phyloP scores from a whole-genome alignment of 345 rosid species.

The Ceriops zippeliana region DNA sequence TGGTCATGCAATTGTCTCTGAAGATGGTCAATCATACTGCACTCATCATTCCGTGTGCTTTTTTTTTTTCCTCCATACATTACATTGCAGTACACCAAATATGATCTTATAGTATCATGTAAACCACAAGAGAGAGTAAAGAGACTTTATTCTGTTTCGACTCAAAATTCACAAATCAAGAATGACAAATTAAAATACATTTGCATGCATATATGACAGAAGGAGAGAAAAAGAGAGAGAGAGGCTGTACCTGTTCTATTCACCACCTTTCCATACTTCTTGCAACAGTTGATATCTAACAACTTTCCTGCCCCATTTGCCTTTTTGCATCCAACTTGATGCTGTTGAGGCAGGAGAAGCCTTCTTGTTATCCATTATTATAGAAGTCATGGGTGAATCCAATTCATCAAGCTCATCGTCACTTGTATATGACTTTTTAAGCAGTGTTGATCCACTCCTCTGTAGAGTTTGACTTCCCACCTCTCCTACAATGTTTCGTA shows the following conservation, averaged over 20 bases:
- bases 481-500: slow-evolving; percentile 52
- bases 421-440: slow-evolving; percentile 66
- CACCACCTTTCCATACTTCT: slow-evolving; percentile 64
- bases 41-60: too few species aligned
- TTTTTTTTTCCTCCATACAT: too few species aligned
- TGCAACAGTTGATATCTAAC: slow-evolving; percentile 45
- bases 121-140: too few species aligned
- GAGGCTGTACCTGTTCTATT: slow-evolving; percentile 20
- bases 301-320: slow-evolving; percentile 17
- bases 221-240: background rate
- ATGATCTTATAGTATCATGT: too few species aligned
- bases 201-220: background rate
- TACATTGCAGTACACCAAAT: too few species aligned
- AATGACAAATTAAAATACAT: background rate
- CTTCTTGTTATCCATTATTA: slow-evolving; percentile 38
- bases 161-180: background rate
- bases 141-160: too few species aligned
- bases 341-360: slow-evolving; percentile 15
- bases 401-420: slow-evolving; percentile 87
- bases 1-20: too few species aligned
- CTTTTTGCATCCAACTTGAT: slow-evolving; percentile 11
- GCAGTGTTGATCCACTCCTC: slow-evolving; percentile 54
- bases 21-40: too few species aligned
- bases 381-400: slow-evolving; percentile 62
- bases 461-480: slow-evolving; percentile 38